Evolutionary conservation across 164 flowering plant species (phyloP).

Genomic region (Dillenia turbinata): DNA sequence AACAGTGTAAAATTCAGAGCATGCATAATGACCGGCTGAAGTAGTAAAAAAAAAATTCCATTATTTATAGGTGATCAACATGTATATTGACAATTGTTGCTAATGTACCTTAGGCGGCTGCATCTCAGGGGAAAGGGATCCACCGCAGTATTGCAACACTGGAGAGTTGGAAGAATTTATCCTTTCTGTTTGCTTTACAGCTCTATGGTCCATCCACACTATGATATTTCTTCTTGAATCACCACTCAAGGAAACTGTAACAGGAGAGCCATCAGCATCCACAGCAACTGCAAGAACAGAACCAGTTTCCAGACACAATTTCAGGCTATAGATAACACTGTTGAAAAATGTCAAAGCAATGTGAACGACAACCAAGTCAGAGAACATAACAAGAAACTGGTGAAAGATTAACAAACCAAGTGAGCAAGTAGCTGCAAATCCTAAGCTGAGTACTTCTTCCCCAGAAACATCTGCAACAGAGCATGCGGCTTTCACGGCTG

Average conservation of each 20-base stretch:
- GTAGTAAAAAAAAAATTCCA: too few relatives aligned
- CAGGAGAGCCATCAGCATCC: slow-evolving; percentile 95
- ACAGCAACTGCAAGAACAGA: slow-evolving; percentile 70
- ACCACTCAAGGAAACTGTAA: slow-evolving; percentile 94
- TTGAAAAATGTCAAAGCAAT: not conserved
- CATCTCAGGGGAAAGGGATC: slow-evolving; percentile 92
- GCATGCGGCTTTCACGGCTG: slow-evolving; percentile 88
- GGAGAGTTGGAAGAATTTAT: slow-evolving; percentile 85
- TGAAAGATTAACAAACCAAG: slow-evolving; percentile 55
- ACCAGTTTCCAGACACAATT: slow-evolving; percentile 1
- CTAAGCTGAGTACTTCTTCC: slow-evolving; percentile 71
- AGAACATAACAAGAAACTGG: not conserved
- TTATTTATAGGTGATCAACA: too few relatives aligned
- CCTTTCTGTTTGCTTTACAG: slow-evolving; percentile 89
- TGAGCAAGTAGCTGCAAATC: slow-evolving; percentile 98
- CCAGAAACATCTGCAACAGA: slow-evolving; percentile 64
- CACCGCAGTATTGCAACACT: slow-evolving; percentile 91
- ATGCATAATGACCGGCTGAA: too few relatives aligned
- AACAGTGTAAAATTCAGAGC: too few relatives aligned
- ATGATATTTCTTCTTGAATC: slow-evolving; percentile 92
- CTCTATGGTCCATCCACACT: slow-evolving; percentile 99
- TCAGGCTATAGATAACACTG: not conserved
- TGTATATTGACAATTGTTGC: too few relatives aligned
- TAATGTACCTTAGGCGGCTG: slow-evolving; percentile 87
- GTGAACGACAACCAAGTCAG: too few relatives aligned